Percentiles rank a stretch among this genome's conserved stretches.
phyloP scores from a whole-genome alignment of 345 rosid genomes.

The Arabis hirsuta region DNA sequence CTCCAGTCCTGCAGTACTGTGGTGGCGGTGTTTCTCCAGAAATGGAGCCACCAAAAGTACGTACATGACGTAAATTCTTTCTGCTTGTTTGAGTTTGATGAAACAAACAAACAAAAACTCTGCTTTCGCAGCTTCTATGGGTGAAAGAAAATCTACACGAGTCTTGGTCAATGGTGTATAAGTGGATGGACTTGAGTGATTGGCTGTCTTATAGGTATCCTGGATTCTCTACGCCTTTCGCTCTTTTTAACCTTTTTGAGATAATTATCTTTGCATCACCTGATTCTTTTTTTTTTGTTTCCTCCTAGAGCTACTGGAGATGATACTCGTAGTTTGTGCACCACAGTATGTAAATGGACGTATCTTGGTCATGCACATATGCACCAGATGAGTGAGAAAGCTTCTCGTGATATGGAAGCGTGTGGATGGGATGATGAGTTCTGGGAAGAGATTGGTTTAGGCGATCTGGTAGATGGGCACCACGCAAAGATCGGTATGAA shows the following conservation, averaged over 20 bases:
- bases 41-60: slow-evolving; percentile 95
- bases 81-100: slow-evolving; percentile 4
- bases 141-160: slow-evolving; percentile 94
- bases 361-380: slow-evolving; percentile 99
- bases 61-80: slow-evolving; percentile 6
- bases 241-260: background rate
- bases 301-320: slow-evolving; percentile 87
- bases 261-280: slow-evolving; percentile 1
- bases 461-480: slow-evolving; percentile 89
- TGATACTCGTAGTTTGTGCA: slow-evolving; percentile 95
- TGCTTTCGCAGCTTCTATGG: slow-evolving; percentile 84
- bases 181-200: slow-evolving; percentile 99
- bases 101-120: background rate
- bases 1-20: slow-evolving; percentile 81
- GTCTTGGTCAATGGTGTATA: slow-evolving; percentile 93
- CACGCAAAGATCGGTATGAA: slow-evolving; percentile 92
- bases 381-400: slow-evolving; percentile 73
- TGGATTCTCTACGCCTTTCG: background rate
- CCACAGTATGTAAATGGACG: slow-evolving; percentile 97
- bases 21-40: slow-evolving; percentile 97
- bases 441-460: slow-evolving; percentile 99
- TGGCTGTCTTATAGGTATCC: slow-evolving; percentile 89
- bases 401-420: slow-evolving; percentile 91
- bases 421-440: slow-evolving; percentile 99
- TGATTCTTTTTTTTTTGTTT: slow-evolving; percentile 21